Percentiles rank a stretch among this genome's conserved stretches.
Conservation (phyloP, 805 yeast species). For the Candida taoyuanica region DNA sequence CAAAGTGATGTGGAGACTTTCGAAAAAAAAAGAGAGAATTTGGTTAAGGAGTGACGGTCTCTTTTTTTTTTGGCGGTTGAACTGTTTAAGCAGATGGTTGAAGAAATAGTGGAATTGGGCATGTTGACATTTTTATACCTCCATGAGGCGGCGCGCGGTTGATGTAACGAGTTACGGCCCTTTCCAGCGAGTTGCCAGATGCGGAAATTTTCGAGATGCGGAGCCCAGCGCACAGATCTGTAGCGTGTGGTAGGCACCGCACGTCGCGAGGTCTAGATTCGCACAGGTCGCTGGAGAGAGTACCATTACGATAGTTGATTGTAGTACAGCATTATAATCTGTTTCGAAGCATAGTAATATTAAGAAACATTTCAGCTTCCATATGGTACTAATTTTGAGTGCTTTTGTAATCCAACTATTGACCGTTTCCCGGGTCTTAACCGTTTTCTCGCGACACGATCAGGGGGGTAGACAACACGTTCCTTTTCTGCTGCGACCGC, state of each 20-base stretch:
- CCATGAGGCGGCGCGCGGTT: constrained; percentile 5
- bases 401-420: not conserved
- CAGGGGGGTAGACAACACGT: not conserved
- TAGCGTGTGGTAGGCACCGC: constrained; percentile 5
- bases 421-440: not conserved
- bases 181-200: constrained; percentile 3
- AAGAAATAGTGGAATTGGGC: too few relatives aligned
- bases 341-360: not conserved
- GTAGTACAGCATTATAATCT: not conserved
- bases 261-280: constrained; percentile 1
- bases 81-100: too few relatives aligned
- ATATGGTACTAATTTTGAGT: not conserved
- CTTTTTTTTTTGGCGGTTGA: too few relatives aligned
- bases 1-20: not conserved
- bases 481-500: not conserved
- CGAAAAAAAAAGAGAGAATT: not conserved
- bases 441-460: not conserved
- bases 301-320: not conserved
- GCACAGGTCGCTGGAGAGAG: not conserved
- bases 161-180: constrained; percentile 5
- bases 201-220: constrained; percentile 5
- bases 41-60: not conserved
- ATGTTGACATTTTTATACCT: constrained; percentile 5
- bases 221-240: constrained; percentile 3
- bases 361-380: not conserved